Evolutionary conservation across 768 basidiomycete species (phyloP).

Genomic region (Auriscalpium vulgare): DNA sequence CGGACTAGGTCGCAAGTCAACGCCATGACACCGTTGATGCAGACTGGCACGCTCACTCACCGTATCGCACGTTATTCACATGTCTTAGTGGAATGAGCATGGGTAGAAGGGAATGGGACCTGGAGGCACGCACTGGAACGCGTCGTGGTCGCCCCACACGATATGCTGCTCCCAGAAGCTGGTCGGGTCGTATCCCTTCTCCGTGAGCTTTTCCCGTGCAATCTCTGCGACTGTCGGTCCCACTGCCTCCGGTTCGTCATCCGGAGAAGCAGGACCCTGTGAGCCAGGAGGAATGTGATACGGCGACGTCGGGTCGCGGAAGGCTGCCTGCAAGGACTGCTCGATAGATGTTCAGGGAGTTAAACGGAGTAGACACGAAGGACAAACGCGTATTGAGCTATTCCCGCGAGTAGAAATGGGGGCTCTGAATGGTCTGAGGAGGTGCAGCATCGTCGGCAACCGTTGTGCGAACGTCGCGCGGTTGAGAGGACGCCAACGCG

Average conservation of each 20-base stretch:
- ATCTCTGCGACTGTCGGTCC: constrained; percentile 21
- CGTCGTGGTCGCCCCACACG: constrained; percentile 76
- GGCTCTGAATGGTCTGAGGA: too few relatives aligned
- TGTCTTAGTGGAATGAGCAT: constrained; percentile 36
- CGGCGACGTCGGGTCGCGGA: constrained; percentile 58
- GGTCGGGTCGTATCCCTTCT: constrained; percentile 47
- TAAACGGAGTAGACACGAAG: not conserved
- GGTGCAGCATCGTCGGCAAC: too few relatives aligned
- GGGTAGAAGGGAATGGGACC: too few relatives aligned
- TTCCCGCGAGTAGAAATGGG: too few relatives aligned
- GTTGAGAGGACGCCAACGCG: too few relatives aligned
- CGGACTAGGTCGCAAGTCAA: constrained; percentile 34
- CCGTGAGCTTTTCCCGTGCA: constrained; percentile 35
- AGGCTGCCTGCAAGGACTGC: constrained; percentile 54
- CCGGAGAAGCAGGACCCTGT: constrained; percentile 51
- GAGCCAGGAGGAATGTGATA: constrained; percentile 55
- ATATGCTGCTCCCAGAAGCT: constrained; percentile 76
- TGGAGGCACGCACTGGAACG: constrained; percentile 53
- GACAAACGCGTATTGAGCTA: not conserved
- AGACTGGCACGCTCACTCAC: constrained; percentile 37
- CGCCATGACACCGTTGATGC: not conserved
- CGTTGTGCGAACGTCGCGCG: too few relatives aligned
- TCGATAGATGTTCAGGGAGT: not conserved
- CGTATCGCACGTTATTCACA: constrained; percentile 70
- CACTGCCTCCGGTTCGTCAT: constrained; percentile 25